Conservation (phyloP, 2,329 filamentous ascomycete species). For the Acrocalymma vagum region DNA sequence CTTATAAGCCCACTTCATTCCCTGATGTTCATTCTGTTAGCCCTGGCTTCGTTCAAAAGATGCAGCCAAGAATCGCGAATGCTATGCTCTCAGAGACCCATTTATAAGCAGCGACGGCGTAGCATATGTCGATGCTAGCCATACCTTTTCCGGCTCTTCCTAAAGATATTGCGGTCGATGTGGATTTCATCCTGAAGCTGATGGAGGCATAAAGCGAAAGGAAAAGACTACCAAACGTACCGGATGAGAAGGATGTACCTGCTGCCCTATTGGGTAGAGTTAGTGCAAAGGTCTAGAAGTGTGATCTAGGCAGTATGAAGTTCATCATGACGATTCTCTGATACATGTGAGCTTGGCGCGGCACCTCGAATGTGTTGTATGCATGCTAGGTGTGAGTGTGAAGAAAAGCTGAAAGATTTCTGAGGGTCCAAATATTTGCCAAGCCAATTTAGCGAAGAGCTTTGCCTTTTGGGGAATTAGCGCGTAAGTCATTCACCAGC, state of each 20-base stretch:
- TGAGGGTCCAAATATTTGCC: too few relatives aligned
- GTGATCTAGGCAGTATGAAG: not conserved
- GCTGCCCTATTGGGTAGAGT: constrained; percentile 1
- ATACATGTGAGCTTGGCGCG: not conserved
- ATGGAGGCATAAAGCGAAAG: constrained; percentile 4
- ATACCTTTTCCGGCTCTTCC: constrained; percentile 64
- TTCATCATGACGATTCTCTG: constrained; percentile 7
- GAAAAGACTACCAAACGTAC: constrained; percentile 17
- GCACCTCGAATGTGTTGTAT: not conserved
- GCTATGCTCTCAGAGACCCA: constrained; percentile 51
- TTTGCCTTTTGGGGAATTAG: too few relatives aligned
- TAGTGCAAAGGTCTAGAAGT: constrained; percentile 4
- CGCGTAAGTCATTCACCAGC: too few relatives aligned
- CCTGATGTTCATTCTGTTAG: too few relatives aligned
- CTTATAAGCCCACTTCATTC: too few relatives aligned
- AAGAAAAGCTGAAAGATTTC: constrained; percentile 16
- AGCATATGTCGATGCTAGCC: constrained; percentile 59
- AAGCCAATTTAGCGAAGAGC: too few relatives aligned
- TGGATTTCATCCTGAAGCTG: constrained; percentile 43
- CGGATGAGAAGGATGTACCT: not conserved
- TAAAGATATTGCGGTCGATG: constrained; percentile 51
- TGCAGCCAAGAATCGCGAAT: constrained; percentile 7
- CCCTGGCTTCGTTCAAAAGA: constrained; percentile 1
- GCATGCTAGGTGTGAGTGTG: not conserved
- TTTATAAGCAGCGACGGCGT: constrained; percentile 60